Conservation (phyloP, 202 grass and related monocot genomes). For the Panicum virgatum region DNA sequence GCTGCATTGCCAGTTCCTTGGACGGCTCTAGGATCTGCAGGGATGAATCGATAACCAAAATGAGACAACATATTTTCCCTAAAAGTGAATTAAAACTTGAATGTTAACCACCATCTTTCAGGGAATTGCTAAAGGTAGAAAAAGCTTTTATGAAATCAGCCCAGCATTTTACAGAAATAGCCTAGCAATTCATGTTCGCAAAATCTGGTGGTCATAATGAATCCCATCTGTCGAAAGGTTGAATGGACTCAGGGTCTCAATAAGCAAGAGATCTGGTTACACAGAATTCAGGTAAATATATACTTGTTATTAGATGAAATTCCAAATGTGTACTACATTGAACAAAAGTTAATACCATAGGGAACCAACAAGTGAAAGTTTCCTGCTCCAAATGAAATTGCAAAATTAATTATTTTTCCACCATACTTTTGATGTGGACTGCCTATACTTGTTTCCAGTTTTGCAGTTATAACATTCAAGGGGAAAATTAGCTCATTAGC, state of each 20-base stretch:
- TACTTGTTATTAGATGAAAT: background rate
- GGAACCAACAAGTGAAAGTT: background rate
- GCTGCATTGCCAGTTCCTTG: conserved; percentile 84
- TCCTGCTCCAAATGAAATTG: background rate
- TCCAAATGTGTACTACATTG: background rate
- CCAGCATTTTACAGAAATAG: background rate
- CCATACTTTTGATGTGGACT: background rate
- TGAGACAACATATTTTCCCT: background rate
- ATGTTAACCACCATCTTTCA: background rate
- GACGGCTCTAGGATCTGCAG: conserved; percentile 89
- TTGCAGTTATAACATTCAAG: background rate
- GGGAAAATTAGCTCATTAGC: background rate
- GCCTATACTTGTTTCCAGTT: background rate
- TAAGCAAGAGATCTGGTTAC: background rate
- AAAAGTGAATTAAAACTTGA: background rate
- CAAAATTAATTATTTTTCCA: conserved; percentile 1
- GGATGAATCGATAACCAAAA: conserved; percentile 15
- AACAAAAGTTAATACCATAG: background rate
- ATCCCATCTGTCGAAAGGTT: background rate
- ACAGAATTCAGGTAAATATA: no score
- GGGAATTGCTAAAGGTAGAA: background rate
- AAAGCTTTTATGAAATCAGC: background rate
- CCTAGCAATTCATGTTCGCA: background rate
- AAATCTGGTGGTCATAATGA: background rate
- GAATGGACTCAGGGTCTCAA: background rate